Base-by-base conservation (phyloP, 2,329 filamentous ascomycete genomes). In the Elsinoe batatas region DNA sequence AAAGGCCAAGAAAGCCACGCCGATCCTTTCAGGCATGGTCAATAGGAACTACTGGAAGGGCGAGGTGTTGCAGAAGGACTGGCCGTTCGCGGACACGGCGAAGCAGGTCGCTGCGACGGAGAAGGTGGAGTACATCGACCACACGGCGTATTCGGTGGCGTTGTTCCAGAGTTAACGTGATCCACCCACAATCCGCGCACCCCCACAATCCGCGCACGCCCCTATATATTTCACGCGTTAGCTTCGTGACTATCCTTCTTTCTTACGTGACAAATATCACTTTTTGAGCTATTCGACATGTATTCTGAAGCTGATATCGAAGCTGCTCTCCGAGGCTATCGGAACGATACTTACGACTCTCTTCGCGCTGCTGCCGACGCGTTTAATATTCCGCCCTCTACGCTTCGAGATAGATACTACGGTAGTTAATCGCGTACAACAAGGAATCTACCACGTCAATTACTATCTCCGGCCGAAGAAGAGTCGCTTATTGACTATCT, bases 131-230 rank as follows among this genome's bases (percentile, higher is more conserved):
- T 66, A 60, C 46, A 49, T 66, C 22, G 62, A 66, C 40, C 63
- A 66, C 43, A 66, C 64, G n/a, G 57, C 54, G 26, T 65, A 63
- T 54, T 61, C 59, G 18, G 63, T 64, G 12, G 57, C 43, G 26
- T 33, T 53, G 35, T 62, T 60, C 33, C 64, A 64, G 58, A 38
- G n/a, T n/a, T n/a, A n/a, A n/a, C n/a, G n/a, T n/a, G n/a, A n/a
- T n/a, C n/a, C n/a, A n/a, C n/a, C n/a, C n/a, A n/a, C n/a, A n/a
- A n/a, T n/a, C n/a, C n/a, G n/a, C n/a, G n/a, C n/a, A n/a, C n/a
- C n/a, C n/a, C n/a, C n/a, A n/a, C n/a, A n/a, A n/a, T n/a, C n/a
- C n/a, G n/a, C n/a, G n/a, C n/a, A n/a, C n/a, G n/a, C n/a, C n/a
- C n/a, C n/a, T n/a, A n/a, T n/a, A n/a, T n/a, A n/a, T n/a, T n/a